Conservation (phyloP, 208 protist genomes). For the Endotrypanum monterogeii region DNA sequence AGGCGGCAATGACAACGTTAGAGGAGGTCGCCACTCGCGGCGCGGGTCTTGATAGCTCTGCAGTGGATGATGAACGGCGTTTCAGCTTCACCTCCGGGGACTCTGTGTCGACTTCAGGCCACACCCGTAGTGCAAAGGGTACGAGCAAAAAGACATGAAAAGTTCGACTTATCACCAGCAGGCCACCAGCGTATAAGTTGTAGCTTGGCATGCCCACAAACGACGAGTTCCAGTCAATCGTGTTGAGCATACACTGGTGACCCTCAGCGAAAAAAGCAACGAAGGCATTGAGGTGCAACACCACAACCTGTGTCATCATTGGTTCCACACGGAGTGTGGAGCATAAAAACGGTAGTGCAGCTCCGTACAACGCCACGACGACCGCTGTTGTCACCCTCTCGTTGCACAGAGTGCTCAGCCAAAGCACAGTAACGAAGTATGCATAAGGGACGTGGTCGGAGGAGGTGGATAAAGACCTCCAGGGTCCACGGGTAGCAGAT, state of each 20-base stretch:
- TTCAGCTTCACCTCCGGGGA: background rate
- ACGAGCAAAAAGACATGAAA: conserved; percentile 66
- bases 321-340: conserved; percentile 6
- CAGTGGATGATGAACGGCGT: background rate
- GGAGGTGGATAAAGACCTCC: background rate
- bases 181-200: conserved; percentile 48
- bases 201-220: conserved; percentile 68
- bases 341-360: conserved; percentile 32
- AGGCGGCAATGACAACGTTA: conserved; percentile 28
- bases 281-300: conserved; percentile 50
- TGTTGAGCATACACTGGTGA: conserved; percentile 74
- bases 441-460: conserved; percentile 12
- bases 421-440: conserved; percentile 55
- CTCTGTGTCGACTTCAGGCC: background rate
- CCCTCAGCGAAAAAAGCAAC: conserved; percentile 68
- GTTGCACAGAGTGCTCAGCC: conserved; percentile 60
- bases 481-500: background rate
- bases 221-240: conserved; percentile 78
- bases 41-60: background rate
- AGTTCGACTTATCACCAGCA: conserved; percentile 63
- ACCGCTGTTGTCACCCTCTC: conserved; percentile 37
- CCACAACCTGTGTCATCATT: conserved; percentile 32
- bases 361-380: conserved; percentile 50
- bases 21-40: background rate
- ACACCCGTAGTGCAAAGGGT: conserved; percentile 34